Percentiles rank a stretch among this genome's conserved stretches.
These are phyloP conservation scores for Coelastrella sp. DNA, from an alignment of 139 green algal genomes.

Conservation along the genomic window DNA sequence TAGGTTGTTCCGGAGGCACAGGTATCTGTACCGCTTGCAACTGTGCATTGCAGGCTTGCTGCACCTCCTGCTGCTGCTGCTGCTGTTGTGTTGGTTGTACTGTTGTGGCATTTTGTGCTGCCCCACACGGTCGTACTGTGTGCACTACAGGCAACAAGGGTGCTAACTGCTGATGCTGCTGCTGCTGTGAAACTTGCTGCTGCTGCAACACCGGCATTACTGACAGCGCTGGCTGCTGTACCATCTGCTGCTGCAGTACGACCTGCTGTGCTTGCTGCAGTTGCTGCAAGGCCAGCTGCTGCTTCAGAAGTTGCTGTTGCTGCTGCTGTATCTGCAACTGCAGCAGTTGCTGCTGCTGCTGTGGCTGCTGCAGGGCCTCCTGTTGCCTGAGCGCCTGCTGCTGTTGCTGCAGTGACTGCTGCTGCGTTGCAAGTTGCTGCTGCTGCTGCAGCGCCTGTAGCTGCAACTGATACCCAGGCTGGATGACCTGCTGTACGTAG, in stretches of 20 bases:
- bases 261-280: neutral
- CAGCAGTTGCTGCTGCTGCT: neutral
- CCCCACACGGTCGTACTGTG: constrained; percentile 22
- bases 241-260: neutral
- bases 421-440: constrained; percentile 18
- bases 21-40: neutral
- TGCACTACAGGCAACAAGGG: constrained; percentile 38
- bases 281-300: neutral
- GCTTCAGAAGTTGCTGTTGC: constrained; percentile 26
- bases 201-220: neutral
- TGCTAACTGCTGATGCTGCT: constrained; percentile 9
- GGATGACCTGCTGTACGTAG: neutral
- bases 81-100: neutral
- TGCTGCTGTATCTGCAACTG: constrained; percentile 19
- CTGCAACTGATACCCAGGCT: constrained; percentile 2
- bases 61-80: neutral
- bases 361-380: neutral
- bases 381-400: no score
- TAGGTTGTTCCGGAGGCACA: neutral
- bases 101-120: neutral
- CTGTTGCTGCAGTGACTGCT: constrained; percentile 21
- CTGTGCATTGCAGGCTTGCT: neutral
- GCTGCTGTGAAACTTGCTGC: neutral
- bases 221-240: neutral
- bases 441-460: constrained; percentile 26